Evolutionary conservation across 768 basidiomycete genomes (phyloP).

Genomic region (Russula compacta): DNA sequence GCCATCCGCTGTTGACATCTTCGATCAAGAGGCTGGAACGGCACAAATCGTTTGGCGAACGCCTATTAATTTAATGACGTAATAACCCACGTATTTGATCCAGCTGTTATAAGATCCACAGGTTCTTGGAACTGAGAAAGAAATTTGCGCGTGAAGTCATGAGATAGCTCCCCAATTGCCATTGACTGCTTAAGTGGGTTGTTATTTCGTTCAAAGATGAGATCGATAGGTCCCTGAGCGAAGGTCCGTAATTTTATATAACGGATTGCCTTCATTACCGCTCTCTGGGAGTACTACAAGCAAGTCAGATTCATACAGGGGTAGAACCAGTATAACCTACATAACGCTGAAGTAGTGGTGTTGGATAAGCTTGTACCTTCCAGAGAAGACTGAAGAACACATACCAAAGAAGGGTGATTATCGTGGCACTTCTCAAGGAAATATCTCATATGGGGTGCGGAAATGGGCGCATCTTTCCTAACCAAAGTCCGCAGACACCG

Average conservation of each 20-base stretch:
- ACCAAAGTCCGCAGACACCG: conserved; percentile 60
- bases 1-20: conserved; percentile 53
- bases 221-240: conserved; percentile 43
- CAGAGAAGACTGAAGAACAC: conserved; percentile 22
- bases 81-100: conserved; percentile 39
- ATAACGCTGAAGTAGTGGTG: conserved; percentile 39
- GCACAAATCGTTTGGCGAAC: neutral
- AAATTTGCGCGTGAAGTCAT: conserved; percentile 45
- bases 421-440: conserved; percentile 54
- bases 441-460: conserved; percentile 40
- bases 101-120: conserved; percentile 29
- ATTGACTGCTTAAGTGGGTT: conserved; percentile 59
- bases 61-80: neutral
- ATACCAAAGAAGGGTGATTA: conserved; percentile 57
- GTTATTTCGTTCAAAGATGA: conserved; percentile 50
- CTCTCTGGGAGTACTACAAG: conserved; percentile 58
- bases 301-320: neutral
- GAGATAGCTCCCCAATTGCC: conserved; percentile 37
- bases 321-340: conserved; percentile 30
- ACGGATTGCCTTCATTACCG: conserved; percentile 66
- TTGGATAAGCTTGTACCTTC: conserved; percentile 4
- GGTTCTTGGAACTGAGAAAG: conserved; percentile 47
- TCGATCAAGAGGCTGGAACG: conserved; percentile 43
- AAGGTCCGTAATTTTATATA: conserved; percentile 77
- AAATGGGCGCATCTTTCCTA: conserved; percentile 50